These are phyloP conservation scores for Gardenia jasminoides DNA, from an alignment of 257 asterid species.

Conservation along the genomic window DNA sequence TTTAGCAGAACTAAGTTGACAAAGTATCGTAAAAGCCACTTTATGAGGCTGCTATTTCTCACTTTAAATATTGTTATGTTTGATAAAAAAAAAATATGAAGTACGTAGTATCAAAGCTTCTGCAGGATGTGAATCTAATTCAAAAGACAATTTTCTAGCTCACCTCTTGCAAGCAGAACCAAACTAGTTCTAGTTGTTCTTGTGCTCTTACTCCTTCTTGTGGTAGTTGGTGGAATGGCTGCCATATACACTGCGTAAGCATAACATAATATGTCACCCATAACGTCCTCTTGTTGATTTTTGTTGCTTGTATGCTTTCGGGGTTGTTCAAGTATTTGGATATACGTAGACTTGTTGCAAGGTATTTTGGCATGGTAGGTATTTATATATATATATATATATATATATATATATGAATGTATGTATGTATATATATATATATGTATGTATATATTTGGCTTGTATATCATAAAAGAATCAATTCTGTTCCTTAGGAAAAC, in stretches of 20 bases:
- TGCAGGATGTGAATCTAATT: neutral
- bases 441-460: neutral
- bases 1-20: neutral
- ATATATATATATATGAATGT: too few species aligned
- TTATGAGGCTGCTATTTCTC: neutral
- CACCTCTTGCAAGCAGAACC: neutral
- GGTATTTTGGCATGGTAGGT: neutral
- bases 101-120: neutral
- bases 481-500: neutral
- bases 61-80: neutral
- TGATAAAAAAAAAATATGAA: neutral
- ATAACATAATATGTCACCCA: neutral
- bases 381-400: too few species aligned
- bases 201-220: neutral
- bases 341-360: neutral
- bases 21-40: neutral
- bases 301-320: neutral
- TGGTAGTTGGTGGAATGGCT: conserved; percentile 5
- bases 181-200: neutral
- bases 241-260: neutral
- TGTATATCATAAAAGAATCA: neutral
- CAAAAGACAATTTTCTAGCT: neutral
- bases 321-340: neutral
- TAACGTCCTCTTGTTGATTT: neutral
- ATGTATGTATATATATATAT: too few species aligned